Evolutionary conservation across 2,329 filamentous ascomycete species (phyloP).

Genomic region (Trichoderma asperellum): DNA sequence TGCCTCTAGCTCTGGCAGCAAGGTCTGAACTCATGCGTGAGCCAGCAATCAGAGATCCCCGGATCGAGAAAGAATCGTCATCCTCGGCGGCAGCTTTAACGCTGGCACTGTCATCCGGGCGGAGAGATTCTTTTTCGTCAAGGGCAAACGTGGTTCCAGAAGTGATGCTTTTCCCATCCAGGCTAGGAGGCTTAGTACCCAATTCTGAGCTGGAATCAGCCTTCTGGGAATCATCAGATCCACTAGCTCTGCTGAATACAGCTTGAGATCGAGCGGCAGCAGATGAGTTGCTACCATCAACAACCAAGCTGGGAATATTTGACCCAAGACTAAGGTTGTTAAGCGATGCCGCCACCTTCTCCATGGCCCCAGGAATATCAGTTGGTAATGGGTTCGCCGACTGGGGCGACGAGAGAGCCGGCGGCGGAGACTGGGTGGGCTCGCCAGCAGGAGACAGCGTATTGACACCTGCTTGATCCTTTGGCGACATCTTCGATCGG

Average conservation of each 20-base stretch:
- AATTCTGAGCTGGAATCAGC: constrained; percentile 67
- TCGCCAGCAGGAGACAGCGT: background rate
- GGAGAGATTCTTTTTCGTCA: constrained; percentile 93
- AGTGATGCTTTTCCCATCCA: constrained; percentile 92
- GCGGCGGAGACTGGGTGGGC: constrained; percentile 19
- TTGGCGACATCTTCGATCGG: constrained; percentile 20
- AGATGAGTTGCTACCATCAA: constrained; percentile 54
- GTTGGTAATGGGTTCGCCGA: constrained; percentile 28
- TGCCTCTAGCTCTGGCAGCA: constrained; percentile 57
- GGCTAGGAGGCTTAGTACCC: constrained; percentile 80
- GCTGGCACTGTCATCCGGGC: constrained; percentile 93
- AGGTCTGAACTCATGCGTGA: constrained; percentile 85
- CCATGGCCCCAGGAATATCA: constrained; percentile 33
- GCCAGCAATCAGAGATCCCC: constrained; percentile 73
- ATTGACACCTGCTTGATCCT: constrained; percentile 35
- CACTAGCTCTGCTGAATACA: constrained; percentile 47
- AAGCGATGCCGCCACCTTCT: constrained; percentile 38
- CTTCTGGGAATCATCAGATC: constrained; percentile 61
- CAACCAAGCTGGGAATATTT: constrained; percentile 48
- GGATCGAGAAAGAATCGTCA: constrained; percentile 79
- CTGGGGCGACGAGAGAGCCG: constrained; percentile 32
- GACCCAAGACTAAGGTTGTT: constrained; percentile 39
- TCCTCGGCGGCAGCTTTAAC: constrained; percentile 86
- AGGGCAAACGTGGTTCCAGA: constrained; percentile 95
- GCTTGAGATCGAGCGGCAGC: constrained; percentile 44